Evolutionary conservation across 139 green algal species (phyloP).

Genomic region (Klebsormidium nitens): DNA sequence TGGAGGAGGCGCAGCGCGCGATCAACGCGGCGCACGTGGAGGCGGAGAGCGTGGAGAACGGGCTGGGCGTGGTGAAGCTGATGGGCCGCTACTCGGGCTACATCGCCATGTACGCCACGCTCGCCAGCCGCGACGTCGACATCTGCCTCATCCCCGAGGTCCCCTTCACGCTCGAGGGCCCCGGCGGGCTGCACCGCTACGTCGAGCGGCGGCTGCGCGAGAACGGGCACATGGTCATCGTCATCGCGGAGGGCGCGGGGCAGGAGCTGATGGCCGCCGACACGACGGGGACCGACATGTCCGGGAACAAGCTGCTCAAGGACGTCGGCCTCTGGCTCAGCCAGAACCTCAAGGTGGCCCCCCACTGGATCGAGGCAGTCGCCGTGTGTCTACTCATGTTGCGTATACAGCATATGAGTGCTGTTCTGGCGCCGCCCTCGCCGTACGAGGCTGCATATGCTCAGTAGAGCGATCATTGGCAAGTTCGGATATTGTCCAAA

Average conservation of each 20-base stretch:
- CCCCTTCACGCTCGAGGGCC: conserved; percentile 74
- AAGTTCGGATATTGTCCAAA: too few relatives aligned
- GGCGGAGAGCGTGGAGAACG: conserved; percentile 64
- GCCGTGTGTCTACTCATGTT: too few relatives aligned
- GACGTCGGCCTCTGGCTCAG: conserved; percentile 81
- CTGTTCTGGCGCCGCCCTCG: too few relatives aligned
- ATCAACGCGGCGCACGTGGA: conserved; percentile 90
- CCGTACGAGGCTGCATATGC: too few relatives aligned
- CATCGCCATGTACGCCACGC: conserved; percentile 92
- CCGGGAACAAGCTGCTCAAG: conserved; percentile 77
- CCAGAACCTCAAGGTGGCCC: conserved; percentile 64
- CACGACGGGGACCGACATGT: conserved; percentile 62
- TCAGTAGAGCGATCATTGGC: too few relatives aligned
- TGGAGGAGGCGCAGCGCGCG: conserved; percentile 91
- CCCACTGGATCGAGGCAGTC: too few relatives aligned
- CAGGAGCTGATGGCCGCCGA: conserved; percentile 55
- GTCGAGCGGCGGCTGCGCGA: conserved; percentile 65
- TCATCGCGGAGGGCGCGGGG: conserved; percentile 86
- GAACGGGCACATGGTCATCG: conserved; percentile 58
- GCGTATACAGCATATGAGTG: too few relatives aligned
- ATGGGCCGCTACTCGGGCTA: conserved; percentile 96
- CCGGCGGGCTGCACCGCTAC: conserved; percentile 68
- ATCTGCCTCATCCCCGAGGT: conserved; percentile 92
- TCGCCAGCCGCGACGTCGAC: conserved; percentile 75
- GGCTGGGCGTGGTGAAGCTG: conserved; percentile 95